Percentiles rank a stretch among this genome's conserved stretches.
phyloP scores from a whole-genome alignment of 2,329 filamentous ascomycete species.

The Alternaria panax region DNA sequence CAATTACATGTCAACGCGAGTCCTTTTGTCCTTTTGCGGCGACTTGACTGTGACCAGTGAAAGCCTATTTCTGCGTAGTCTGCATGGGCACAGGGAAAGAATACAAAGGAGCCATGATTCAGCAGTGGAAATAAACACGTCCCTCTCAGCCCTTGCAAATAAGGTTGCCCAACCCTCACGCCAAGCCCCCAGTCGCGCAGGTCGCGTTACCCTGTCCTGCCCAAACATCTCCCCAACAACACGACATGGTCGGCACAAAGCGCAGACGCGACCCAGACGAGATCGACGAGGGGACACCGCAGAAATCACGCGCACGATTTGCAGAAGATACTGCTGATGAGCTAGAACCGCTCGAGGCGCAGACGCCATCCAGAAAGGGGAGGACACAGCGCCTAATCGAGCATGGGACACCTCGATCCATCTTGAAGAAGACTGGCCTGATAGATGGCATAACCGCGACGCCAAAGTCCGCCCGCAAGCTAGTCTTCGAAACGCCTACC shows the following conservation, averaged over 20 bases:
- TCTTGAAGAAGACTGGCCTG: slow-evolving; percentile 41
- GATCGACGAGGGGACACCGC: slow-evolving; percentile 31
- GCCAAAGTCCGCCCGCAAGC: slow-evolving; percentile 55
- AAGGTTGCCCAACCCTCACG: slow-evolving; percentile 5
- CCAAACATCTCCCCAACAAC: slow-evolving; percentile 11
- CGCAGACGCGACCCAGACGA: slow-evolving; percentile 39
- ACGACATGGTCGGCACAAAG: slow-evolving; percentile 43
- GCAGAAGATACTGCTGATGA: slow-evolving; percentile 23
- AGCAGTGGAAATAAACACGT: not conserved
- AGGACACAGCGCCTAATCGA: slow-evolving; percentile 30
- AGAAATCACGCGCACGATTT: slow-evolving; percentile 35
- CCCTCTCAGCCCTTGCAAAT: not conserved
- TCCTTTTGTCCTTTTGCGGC: not conserved
- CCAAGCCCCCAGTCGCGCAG: slow-evolving; percentile 29
- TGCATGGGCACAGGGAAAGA: not conserved
- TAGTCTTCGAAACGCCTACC: slow-evolving; percentile 56
- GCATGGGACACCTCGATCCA: slow-evolving; percentile 44
- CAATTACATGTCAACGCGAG: not conserved
- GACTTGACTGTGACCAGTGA: not conserved
- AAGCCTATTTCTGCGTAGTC: not conserved
- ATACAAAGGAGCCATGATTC: not conserved
- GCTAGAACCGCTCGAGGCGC: slow-evolving; percentile 32
- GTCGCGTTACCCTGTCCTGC: slow-evolving; percentile 28
- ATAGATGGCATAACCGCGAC: slow-evolving; percentile 42
- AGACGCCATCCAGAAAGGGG: slow-evolving; percentile 42